A percentile compares a stretch with the other conserved stretches of the same genome.
Conservation (phyloP, 257 asterid species). For the Solanum lignicaule region DNA sequence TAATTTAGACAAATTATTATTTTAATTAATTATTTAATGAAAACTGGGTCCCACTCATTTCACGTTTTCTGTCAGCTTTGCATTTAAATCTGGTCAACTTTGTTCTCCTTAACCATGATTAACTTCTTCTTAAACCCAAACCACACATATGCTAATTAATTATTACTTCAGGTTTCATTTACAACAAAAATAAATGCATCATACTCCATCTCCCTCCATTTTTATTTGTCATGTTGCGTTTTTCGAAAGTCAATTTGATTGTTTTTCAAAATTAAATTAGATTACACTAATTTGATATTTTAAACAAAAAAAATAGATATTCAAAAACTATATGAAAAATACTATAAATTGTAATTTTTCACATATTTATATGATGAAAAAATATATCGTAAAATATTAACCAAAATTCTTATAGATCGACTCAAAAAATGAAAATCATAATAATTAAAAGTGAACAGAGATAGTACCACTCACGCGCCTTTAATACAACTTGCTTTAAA, state of each 20-base stretch:
- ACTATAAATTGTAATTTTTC: too few relatives aligned
- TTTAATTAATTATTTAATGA: neutral
- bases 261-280: too few relatives aligned
- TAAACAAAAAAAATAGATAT: too few relatives aligned
- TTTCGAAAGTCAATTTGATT: too few relatives aligned
- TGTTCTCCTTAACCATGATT: constrained; percentile 15
- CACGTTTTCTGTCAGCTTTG: neutral
- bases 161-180: neutral
- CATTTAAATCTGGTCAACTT: constrained; percentile 1
- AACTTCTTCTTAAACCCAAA: neutral
- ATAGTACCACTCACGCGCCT: neutral
- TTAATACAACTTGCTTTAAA: neutral
- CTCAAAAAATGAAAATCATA: too few relatives aligned
- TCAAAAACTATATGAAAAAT: too few relatives aligned
- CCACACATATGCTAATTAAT: neutral
- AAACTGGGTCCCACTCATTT: neutral
- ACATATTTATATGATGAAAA: too few relatives aligned
- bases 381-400: too few relatives aligned
- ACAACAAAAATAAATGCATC: neutral
- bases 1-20: neutral
- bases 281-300: too few relatives aligned
- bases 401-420: too few relatives aligned
- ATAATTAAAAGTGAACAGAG: too few relatives aligned
- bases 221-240: fast-evolving
- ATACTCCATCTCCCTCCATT: neutral